Evolutionary conservation across 352 stramenopile species (phyloP).

Genomic region (Phytophthora idaei): DNA sequence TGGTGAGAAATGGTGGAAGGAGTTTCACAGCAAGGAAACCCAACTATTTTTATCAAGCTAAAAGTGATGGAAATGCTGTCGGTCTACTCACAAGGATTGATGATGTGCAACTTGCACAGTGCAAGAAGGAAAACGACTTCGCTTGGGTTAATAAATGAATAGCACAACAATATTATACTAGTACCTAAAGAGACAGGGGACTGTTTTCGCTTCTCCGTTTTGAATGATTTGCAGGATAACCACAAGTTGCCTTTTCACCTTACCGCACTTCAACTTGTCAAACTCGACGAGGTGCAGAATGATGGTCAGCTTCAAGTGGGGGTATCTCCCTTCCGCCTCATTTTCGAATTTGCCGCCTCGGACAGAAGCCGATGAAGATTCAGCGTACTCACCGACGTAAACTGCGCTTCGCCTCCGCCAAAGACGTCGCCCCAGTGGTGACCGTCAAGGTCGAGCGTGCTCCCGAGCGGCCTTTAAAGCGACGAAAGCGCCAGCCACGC

Average conservation of each 20-base stretch:
- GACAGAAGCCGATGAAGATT: slow-evolving; percentile 34
- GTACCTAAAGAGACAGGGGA: slow-evolving; percentile 7
- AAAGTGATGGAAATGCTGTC: slow-evolving; percentile 2
- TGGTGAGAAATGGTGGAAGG: slow-evolving; percentile 24
- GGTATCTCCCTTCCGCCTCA: slow-evolving; percentile 17
- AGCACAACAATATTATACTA: neutral
- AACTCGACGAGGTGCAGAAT: slow-evolving; percentile 15
- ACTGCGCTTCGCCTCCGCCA: slow-evolving; percentile 29
- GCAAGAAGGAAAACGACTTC: neutral
- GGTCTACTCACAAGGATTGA: no score
- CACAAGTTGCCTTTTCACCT: neutral
- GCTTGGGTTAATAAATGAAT: no score
- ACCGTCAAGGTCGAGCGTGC: slow-evolving; percentile 22
- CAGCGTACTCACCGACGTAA: slow-evolving; percentile 31
- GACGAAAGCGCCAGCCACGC: slow-evolving; percentile 28
- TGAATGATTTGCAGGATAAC: neutral
- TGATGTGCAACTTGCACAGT: no score
- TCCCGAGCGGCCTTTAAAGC: slow-evolving; percentile 25
- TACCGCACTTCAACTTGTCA: slow-evolving; percentile 31
- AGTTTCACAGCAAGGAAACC: slow-evolving; percentile 18
- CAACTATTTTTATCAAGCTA: slow-evolving; percentile 25
- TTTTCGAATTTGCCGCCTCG: slow-evolving; percentile 34
- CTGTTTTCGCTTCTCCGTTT: neutral
- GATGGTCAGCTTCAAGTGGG: slow-evolving; percentile 33
- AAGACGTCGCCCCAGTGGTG: slow-evolving; percentile 14